Conservation (phyloP, 495 filamentous ascomycete genomes). For the Lasiosphaeriaceae sp. region DNA sequence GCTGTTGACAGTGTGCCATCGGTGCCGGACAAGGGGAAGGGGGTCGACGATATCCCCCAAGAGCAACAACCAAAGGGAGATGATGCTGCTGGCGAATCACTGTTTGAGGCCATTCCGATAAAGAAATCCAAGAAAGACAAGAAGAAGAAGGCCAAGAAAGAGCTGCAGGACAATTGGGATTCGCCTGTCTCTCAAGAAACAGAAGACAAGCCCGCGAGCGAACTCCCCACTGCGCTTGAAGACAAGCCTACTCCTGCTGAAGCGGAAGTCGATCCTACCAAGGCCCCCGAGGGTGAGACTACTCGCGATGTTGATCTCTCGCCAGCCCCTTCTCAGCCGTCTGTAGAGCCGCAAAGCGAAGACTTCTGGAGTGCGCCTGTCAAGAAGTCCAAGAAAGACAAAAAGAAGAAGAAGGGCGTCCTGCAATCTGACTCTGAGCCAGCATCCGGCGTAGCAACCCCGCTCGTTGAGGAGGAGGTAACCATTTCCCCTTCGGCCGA, state of each 20-base stretch:
- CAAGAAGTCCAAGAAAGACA: constrained; percentile 27
- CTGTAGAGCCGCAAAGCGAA: constrained; percentile 1
- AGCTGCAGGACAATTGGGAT: constrained; percentile 3
- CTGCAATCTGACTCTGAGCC: constrained; percentile 13
- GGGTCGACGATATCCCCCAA: background rate
- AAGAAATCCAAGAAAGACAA: constrained; percentile 38
- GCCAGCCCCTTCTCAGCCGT: background rate
- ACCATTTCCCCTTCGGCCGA: background rate
- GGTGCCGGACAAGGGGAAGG: background rate
- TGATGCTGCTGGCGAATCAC: background rate
- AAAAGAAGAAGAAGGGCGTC: constrained; percentile 23
- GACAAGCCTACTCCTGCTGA: background rate
- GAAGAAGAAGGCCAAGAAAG: constrained; percentile 23
- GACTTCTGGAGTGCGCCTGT: constrained; percentile 11
- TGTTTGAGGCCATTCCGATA: background rate
- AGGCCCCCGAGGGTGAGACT: background rate
- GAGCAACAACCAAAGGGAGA: background rate
- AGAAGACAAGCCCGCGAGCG: background rate
- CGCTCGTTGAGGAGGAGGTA: background rate
- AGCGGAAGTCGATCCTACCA: background rate
- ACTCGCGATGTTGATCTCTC: background rate
- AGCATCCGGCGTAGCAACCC: constrained; percentile 10
- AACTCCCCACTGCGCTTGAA: background rate
- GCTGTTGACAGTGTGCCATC: background rate
- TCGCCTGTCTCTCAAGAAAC: background rate